Percentiles rank a stretch among this genome's conserved stretches.
Conservation (phyloP, 2,329 filamentous ascomycete genomes). For the Parastagonospora avenae region DNA sequence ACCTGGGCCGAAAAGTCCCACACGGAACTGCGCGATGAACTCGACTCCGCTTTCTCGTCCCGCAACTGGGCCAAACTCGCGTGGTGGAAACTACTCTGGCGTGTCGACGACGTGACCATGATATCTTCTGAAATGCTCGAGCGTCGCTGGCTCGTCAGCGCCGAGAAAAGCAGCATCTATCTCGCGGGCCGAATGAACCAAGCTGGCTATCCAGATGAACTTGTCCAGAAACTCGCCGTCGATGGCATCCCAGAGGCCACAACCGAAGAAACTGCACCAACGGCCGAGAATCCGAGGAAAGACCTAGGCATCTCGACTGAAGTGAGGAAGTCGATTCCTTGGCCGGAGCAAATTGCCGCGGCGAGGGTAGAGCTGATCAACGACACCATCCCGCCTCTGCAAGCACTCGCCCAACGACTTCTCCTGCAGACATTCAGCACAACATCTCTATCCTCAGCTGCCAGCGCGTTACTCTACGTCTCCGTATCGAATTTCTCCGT, state of each 20-base stretch:
- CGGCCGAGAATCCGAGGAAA: slow-evolving; percentile 19
- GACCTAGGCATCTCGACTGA: slow-evolving; percentile 26
- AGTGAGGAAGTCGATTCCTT: slow-evolving; percentile 53
- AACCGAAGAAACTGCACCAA: slow-evolving; percentile 21
- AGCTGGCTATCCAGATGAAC: slow-evolving; percentile 56
- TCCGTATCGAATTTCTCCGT: slow-evolving; percentile 56
- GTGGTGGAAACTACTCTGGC: slow-evolving; percentile 97
- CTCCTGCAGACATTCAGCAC: slow-evolving; percentile 78
- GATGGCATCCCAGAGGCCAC: slow-evolving; percentile 17
- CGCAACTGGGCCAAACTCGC: slow-evolving; percentile 77
- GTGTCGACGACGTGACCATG: slow-evolving; percentile 88
- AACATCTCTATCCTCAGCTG: slow-evolving; percentile 61
- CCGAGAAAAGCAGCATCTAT: slow-evolving; percentile 83
- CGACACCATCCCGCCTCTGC: slow-evolving; percentile 50
- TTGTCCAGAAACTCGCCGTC: slow-evolving; percentile 5
- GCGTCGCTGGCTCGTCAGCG: slow-evolving; percentile 74
- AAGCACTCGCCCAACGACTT: slow-evolving; percentile 52
- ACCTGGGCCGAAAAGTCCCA: slow-evolving; percentile 82
- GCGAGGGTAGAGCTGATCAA: slow-evolving; percentile 61
- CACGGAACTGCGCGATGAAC: slow-evolving; percentile 77
- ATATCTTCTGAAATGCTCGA: slow-evolving; percentile 79
- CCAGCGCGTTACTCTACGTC: slow-evolving; percentile 61
- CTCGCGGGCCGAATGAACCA: slow-evolving; percentile 77
- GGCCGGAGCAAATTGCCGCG: slow-evolving; percentile 76
- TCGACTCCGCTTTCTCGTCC: slow-evolving; percentile 79